Conservation (phyloP, 2,329 filamentous ascomycete species). For the Zymoseptoria brevis region DNA sequence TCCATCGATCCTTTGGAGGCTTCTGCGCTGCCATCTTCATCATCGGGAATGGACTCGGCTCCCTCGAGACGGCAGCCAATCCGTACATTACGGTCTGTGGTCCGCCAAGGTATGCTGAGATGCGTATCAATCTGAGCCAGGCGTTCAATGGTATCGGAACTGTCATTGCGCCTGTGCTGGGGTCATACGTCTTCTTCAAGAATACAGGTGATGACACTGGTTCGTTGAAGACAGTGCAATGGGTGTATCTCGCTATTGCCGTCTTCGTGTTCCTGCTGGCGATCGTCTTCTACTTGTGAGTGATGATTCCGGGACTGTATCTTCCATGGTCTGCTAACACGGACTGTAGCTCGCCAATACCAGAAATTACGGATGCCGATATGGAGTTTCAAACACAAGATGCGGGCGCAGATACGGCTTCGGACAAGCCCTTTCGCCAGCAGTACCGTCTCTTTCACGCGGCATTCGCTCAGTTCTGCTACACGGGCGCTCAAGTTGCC, state of each 20-base stretch:
- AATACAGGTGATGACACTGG: conserved; percentile 42
- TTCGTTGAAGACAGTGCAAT: conserved; percentile 54
- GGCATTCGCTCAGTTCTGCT: conserved; percentile 69
- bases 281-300: conserved; percentile 49
- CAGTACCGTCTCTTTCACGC: conserved; percentile 70
- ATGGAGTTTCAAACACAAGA: conserved; percentile 47
- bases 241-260: conserved; percentile 57
- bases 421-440: conserved; percentile 46
- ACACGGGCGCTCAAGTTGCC: conserved; percentile 64
- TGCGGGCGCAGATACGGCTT: conserved; percentile 18
- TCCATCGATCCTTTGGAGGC: conserved; percentile 50
- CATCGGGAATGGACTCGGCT: conserved; percentile 45
- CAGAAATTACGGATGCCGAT: conserved; percentile 54
- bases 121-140: conserved; percentile 52
- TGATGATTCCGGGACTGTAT: background rate
- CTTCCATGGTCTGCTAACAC: background rate
- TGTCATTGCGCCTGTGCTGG: conserved; percentile 52
- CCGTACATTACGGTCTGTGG: conserved; percentile 49
- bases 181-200: conserved; percentile 55
- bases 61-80: conserved; percentile 53
- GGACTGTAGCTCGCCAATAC: conserved; percentile 34
- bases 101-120: conserved; percentile 51
- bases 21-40: conserved; percentile 54
- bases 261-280: conserved; percentile 51
- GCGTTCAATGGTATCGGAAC: conserved; percentile 53